Percentiles rank a stretch among this genome's conserved stretches.
These are phyloP conservation scores for Benincasa hispida DNA, from an alignment of 306 rosid genomes.

Conservation along the genomic window DNA sequence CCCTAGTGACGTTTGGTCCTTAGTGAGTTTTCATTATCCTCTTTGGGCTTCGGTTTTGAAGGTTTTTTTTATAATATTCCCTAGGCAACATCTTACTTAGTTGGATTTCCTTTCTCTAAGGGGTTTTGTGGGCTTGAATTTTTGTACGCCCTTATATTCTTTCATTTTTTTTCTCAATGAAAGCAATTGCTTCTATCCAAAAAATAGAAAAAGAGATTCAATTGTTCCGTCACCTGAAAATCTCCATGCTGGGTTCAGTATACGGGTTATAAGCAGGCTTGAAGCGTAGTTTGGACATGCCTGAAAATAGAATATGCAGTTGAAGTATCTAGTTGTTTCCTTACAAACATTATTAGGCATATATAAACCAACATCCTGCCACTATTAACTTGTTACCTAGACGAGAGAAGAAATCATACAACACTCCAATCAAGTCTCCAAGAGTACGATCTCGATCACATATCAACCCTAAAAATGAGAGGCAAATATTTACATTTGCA, in stretches of 20 bases:
- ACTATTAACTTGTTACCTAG: conserved; percentile 34
- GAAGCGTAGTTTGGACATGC: conserved; percentile 74
- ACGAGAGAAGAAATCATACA: conserved; percentile 79
- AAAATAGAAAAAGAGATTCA: background rate
- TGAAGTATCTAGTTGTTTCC: background rate
- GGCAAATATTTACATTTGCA: background rate
- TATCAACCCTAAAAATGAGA: conserved; percentile 54
- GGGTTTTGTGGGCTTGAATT: too few species aligned
- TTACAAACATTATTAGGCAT: background rate
- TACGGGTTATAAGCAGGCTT: conserved; percentile 97
- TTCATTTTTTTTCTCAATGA: too few species aligned
- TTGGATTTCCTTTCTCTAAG: too few species aligned
- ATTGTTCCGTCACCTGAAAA: conserved; percentile 47
- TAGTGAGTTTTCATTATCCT: too few species aligned
- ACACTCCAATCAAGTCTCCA: conserved; percentile 73
- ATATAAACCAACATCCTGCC: background rate
- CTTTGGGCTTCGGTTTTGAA: too few species aligned
- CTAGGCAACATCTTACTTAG: too few species aligned
- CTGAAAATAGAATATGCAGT: conserved; percentile 20
- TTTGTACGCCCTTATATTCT: too few species aligned
- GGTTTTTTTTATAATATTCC: too few species aligned
- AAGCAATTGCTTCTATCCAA: too few species aligned
- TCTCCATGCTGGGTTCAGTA: conserved; percentile 98
- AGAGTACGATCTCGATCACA: conserved; percentile 88
- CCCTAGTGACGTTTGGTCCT: too few species aligned